Conservation (phyloP, 2,329 filamentous ascomycete genomes). For the Akanthomyces lecanii region DNA sequence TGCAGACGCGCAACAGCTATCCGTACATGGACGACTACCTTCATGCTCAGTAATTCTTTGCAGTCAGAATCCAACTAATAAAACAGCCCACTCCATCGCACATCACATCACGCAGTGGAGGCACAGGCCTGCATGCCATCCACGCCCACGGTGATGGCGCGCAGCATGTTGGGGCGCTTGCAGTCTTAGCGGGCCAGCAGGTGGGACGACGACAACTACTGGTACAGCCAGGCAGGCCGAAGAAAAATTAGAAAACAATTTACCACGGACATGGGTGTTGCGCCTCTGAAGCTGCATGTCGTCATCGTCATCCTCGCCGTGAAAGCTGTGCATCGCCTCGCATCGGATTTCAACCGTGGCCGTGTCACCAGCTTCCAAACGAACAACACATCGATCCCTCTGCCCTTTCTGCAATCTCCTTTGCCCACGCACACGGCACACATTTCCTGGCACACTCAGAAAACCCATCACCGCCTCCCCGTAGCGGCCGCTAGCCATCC, state of each 20-base stretch:
- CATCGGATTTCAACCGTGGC: too few relatives aligned
- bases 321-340: too few relatives aligned
- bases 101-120: neutral
- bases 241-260: neutral
- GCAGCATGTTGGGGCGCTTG: conserved; percentile 12
- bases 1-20: too few relatives aligned
- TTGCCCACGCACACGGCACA: neutral
- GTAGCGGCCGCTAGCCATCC: neutral
- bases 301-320: too few relatives aligned
- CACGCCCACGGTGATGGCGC: conserved; percentile 7
- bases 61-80: too few relatives aligned
- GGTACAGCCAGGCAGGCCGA: neutral
- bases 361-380: too few relatives aligned
- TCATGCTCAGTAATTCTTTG: too few relatives aligned
- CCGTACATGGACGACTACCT: too few relatives aligned
- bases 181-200: neutral
- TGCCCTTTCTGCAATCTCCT: neutral
- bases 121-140: neutral
- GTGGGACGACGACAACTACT: neutral
- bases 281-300: too few relatives aligned
- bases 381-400: too few relatives aligned
- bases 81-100: neutral
- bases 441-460: neutral
- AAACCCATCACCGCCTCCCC: neutral
- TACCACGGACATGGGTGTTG: too few relatives aligned